phyloP scores from a whole-genome alignment of 2,329 filamentous ascomycete species.

The Lachnellula willkommii region DNA sequence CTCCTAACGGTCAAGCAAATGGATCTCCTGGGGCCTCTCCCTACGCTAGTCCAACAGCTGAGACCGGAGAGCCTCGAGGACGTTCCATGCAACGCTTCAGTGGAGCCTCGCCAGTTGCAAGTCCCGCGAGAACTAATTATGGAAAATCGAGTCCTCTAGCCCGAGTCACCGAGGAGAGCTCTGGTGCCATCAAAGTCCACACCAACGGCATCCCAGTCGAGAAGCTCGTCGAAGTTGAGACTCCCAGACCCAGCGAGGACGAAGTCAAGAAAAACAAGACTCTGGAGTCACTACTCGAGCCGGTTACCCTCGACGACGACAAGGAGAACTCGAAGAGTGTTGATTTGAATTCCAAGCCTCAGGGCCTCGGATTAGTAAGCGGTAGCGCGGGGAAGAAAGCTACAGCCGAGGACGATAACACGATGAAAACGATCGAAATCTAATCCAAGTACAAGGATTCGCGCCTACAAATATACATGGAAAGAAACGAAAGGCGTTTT shows the following conservation, averaged over 20 bases:
- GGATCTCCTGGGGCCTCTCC: conserved; percentile 48
- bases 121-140: conserved; percentile 59
- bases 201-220: conserved; percentile 22
- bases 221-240: conserved; percentile 33
- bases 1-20: conserved; percentile 31
- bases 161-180: conserved; percentile 64
- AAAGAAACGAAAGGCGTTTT: conserved; percentile 21
- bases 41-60: conserved; percentile 61
- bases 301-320: conserved; percentile 22
- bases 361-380: conserved; percentile 18
- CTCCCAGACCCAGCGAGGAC: conserved; percentile 30
- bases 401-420: conserved; percentile 30
- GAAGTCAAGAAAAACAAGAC: conserved; percentile 20
- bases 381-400: conserved; percentile 24
- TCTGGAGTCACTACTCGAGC: conserved; percentile 26
- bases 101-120: conserved; percentile 57
- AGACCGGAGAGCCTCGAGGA: conserved; percentile 58
- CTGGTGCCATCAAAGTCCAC: conserved; percentile 23
- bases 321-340: conserved; percentile 27
- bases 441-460: conserved; percentile 13
- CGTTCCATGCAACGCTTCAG: conserved; percentile 66
- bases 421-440: conserved; percentile 35
- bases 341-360: conserved; percentile 10
- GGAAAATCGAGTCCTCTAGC: conserved; percentile 68
- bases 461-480: conserved; percentile 4